phyloP scores from a whole-genome alignment of 495 filamentous ascomycete genomes.

The Penicillium roqueforti region DNA sequence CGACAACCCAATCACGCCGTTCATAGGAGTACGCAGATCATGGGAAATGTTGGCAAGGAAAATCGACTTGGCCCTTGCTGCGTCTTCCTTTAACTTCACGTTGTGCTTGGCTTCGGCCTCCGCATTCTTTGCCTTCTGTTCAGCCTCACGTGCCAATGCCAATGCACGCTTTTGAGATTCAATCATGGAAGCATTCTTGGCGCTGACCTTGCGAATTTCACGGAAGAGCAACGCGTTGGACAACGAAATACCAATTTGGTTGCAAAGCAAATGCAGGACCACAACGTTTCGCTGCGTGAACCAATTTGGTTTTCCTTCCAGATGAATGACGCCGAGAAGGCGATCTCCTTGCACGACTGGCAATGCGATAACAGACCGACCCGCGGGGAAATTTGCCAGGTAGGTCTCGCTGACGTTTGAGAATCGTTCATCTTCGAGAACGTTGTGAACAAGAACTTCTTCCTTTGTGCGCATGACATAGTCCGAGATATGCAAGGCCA shows the following conservation, averaged over 20 bases:
- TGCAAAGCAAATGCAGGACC: slow-evolving; percentile 78
- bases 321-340: slow-evolving; percentile 77
- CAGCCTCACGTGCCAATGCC: slow-evolving; percentile 71
- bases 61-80: slow-evolving; percentile 83
- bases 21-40: slow-evolving; percentile 80
- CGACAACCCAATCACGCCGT: slow-evolving; percentile 86
- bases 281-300: slow-evolving; percentile 87
- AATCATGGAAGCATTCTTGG: slow-evolving; percentile 81
- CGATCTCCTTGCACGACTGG: slow-evolving; percentile 77
- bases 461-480: slow-evolving; percentile 84
- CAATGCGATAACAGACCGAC: slow-evolving; percentile 77
- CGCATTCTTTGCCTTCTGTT: slow-evolving; percentile 76
- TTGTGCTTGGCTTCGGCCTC: slow-evolving; percentile 82
- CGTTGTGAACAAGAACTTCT: slow-evolving; percentile 75
- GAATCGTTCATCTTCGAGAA: slow-evolving; percentile 81
- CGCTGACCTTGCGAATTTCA: slow-evolving; percentile 71
- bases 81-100: slow-evolving; percentile 85
- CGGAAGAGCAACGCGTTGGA: slow-evolving; percentile 85
- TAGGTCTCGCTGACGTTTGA: slow-evolving; percentile 73
- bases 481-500: slow-evolving; percentile 73
- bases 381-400: slow-evolving; percentile 59
- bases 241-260: slow-evolving; percentile 84
- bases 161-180: slow-evolving; percentile 80
- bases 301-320: slow-evolving; percentile 77
- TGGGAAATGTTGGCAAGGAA: slow-evolving; percentile 93